Conservation (phyloP, 1,284 basidiomycete genomes). For the Papiliotrema terrestris region DNA sequence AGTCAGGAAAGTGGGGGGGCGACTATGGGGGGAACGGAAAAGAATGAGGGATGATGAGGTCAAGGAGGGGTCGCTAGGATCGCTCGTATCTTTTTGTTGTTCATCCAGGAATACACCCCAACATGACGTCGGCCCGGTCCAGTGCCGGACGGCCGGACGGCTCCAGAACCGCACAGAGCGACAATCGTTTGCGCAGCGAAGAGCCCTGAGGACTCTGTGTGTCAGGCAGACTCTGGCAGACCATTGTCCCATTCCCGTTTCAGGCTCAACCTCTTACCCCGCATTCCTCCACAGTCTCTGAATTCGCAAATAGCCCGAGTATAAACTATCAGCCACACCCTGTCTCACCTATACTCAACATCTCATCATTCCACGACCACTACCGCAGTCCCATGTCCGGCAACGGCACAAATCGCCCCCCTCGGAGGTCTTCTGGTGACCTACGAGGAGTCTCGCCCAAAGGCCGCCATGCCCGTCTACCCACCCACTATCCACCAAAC, state of each 20-base stretch:
- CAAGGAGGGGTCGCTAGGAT: too few relatives aligned
- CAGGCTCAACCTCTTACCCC: neutral
- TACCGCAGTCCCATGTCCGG: neutral
- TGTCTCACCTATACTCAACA: neutral
- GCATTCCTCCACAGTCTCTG: neutral
- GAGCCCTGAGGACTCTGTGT: too few relatives aligned
- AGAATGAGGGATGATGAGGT: too few relatives aligned
- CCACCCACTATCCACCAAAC: neutral
- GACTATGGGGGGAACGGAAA: neutral
- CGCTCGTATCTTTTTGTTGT: neutral
- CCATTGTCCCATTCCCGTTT: neutral
- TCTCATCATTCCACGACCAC: neutral
- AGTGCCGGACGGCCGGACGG: too few relatives aligned
- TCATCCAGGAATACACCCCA: too few relatives aligned
- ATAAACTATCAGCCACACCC: neutral
- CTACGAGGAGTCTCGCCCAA: neutral
- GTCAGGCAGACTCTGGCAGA: neutral
- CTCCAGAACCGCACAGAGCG: too few relatives aligned
- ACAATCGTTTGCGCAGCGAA: too few relatives aligned
- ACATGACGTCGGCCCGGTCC: too few relatives aligned
- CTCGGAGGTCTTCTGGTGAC: too few relatives aligned
- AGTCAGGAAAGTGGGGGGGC: neutral
- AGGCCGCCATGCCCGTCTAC: neutral
- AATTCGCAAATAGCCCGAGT: neutral
- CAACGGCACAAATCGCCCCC: too few relatives aligned